Evolutionary conservation across 2,329 filamentous ascomycete species (phyloP).

Genomic region (Aureobasidium sp.): DNA sequence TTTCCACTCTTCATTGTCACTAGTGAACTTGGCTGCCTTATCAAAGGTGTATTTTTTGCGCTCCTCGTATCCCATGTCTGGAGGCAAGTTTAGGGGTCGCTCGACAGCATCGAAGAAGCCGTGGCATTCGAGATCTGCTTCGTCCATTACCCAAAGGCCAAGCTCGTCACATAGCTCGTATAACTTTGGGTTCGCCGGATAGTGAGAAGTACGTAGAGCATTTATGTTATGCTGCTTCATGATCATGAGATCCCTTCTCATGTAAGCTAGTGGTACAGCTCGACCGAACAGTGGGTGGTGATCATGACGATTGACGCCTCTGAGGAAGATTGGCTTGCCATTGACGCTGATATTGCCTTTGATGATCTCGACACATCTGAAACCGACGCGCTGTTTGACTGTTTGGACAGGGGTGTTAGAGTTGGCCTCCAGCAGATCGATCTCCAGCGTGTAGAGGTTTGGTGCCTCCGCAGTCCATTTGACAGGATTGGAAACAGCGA

Average conservation of each 20-base stretch:
- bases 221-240: conserved; percentile 70
- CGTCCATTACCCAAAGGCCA: conserved; percentile 59
- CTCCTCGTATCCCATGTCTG: conserved; percentile 51
- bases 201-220: conserved; percentile 61
- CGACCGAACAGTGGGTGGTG: conserved; percentile 59
- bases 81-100: conserved; percentile 15
- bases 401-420: conserved; percentile 26
- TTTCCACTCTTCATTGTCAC: conserved; percentile 54
- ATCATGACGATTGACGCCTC: conserved; percentile 63
- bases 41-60: conserved; percentile 51
- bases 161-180: conserved; percentile 58
- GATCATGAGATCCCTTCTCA: conserved; percentile 53
- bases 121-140: conserved; percentile 45
- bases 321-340: conserved; percentile 52
- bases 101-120: conserved; percentile 35
- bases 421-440: conserved; percentile 26
- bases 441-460: conserved; percentile 49
- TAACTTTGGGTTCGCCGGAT: conserved; percentile 55
- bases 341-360: conserved; percentile 57
- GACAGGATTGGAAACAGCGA: conserved; percentile 44
- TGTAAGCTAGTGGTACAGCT: conserved; percentile 55
- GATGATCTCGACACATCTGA: conserved; percentile 57
- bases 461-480: conserved; percentile 65
- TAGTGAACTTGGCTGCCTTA: conserved; percentile 51
- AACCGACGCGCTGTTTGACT: conserved; percentile 52